Base-by-base conservation (phyloP, 805 yeast species). In the Wickerhamiella lipophila region DNA sequence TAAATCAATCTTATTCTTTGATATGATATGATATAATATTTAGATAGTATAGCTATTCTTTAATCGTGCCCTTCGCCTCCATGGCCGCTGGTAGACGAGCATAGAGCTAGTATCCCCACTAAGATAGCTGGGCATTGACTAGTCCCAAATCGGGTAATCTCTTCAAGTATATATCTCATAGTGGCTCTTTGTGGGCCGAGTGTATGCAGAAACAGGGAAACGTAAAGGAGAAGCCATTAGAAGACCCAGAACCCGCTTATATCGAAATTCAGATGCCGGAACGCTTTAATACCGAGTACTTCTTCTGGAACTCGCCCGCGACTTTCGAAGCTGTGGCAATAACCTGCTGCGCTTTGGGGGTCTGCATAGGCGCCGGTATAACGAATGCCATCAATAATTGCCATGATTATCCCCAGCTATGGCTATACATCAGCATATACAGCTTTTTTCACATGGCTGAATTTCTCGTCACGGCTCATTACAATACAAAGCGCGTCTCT, bases 371-470 rank as follows among this genome's bases (percentile, higher is more conserved):
- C 2, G 16, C 23, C 3, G 47, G 47, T 13, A 15, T 44, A 6
- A 2, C 13, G 4, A 44, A 22, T 23, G 36, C 42, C 11, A 6
- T 35, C 11, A 27, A 16, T 16, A 16, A 13, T 13, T 23, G 35
- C n/a, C 18, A 26, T 26, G 27, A 32, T 36, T 55, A 52, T 38
- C 58, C 55, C 42, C 63, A 64, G 40, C 43, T 66, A n/a, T 60
- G 74, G 3, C 13, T 77, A 0, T 86, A 83, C 60, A 50, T 81
- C 8, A 61, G 71, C 9, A 61, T 74, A 0, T 60, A 83, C 8
- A 62, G 81, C 2, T 23, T 72, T 0, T 92, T 89, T 65, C 97
- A 92, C 62, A 75, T 83, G 56, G 61, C 84, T 18, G 98, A 92
- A 65, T 92, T 80, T 61, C 76, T 74, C 58, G 74, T 78, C 35